These are phyloP conservation scores for Mesotaenium endlicherianum DNA, from an alignment of 139 green algal genomes.

Conservation along the genomic window DNA sequence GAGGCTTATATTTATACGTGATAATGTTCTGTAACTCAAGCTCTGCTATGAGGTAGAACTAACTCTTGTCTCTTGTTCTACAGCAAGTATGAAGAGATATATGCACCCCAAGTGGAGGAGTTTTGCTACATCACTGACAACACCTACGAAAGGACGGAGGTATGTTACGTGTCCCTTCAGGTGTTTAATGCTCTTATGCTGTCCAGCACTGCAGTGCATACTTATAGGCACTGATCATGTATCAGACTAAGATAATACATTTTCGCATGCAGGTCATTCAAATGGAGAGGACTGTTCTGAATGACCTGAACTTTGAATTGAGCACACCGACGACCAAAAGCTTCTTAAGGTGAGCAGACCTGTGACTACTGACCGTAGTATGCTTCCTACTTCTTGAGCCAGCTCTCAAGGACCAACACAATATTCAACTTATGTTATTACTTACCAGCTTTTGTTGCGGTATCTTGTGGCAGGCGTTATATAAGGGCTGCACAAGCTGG, in stretches of 20 bases:
- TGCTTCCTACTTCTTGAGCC: too few relatives aligned
- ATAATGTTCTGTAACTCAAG: neutral
- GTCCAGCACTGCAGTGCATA: neutral
- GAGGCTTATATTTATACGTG: neutral
- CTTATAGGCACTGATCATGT: neutral
- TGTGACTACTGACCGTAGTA: too few relatives aligned
- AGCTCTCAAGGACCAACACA: too few relatives aligned
- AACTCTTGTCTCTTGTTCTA: neutral
- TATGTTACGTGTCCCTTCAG: constrained; percentile 39
- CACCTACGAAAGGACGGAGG: constrained; percentile 83
- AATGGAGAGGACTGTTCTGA: constrained; percentile 83
- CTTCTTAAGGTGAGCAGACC: constrained; percentile 82
- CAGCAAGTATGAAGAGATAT: constrained; percentile 98
- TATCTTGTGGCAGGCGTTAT: constrained; percentile 17
- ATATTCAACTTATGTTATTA: too few relatives aligned
- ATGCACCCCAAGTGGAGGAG: constrained; percentile 84
- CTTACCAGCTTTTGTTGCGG: too few relatives aligned
- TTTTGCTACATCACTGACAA: constrained; percentile 98
- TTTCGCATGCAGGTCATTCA: constrained; percentile 52
- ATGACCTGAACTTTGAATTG: constrained; percentile 81
- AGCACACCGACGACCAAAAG: constrained; percentile 85
- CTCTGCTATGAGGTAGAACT: neutral
- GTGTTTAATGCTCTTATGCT: constrained; percentile 3
- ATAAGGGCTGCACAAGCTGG: constrained; percentile 56
- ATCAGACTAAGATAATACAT: neutral